Percentiles rank a stretch among this genome's conserved stretches.
phyloP scores from a whole-genome alignment of 2,329 filamentous ascomycete genomes.

The Nakataea oryzae region DNA sequence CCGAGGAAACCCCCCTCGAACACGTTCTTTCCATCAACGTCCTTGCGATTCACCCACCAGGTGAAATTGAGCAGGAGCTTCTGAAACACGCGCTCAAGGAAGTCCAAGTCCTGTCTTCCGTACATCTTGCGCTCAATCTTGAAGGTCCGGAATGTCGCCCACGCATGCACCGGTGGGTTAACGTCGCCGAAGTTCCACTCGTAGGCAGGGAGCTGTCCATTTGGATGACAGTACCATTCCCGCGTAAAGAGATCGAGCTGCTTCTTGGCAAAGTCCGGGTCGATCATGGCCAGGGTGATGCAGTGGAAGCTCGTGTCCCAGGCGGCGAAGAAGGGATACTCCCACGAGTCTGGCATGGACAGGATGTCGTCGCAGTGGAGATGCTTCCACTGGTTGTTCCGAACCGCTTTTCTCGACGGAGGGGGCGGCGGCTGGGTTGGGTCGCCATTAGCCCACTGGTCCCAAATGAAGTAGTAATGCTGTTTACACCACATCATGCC shows the following conservation, averaged over 20 bases:
- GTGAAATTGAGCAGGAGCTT: conserved; percentile 95
- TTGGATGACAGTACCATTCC: conserved; percentile 98
- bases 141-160: conserved; percentile 91
- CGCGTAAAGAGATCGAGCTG: conserved; percentile 91
- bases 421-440: conserved; percentile 82
- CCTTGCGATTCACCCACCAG: conserved; percentile 98
- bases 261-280: conserved; percentile 96
- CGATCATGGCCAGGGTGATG: conserved; percentile 92
- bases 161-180: conserved; percentile 92
- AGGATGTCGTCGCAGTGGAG: conserved; percentile 90
- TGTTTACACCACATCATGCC: conserved; percentile 99
- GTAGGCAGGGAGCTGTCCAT: conserved; percentile 82
- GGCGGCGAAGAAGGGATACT: conserved; percentile 94
- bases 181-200: conserved; percentile 99
- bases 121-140: conserved; percentile 98
- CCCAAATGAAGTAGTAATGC: conserved; percentile 93
- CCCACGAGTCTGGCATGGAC: conserved; percentile 98
- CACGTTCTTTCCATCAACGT: conserved; percentile 88
- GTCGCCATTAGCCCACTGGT: conserved; percentile 95
- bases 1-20: conserved; percentile 95
- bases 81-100: conserved; percentile 92
- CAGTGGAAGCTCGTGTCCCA: conserved; percentile 98
- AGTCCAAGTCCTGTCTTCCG: conserved; percentile 87
- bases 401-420: conserved; percentile 63
- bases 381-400: conserved; percentile 89